Base-by-base conservation (phyloP, 2,329 filamentous ascomycete species). In the Phaeomoniella chlamydospora region DNA sequence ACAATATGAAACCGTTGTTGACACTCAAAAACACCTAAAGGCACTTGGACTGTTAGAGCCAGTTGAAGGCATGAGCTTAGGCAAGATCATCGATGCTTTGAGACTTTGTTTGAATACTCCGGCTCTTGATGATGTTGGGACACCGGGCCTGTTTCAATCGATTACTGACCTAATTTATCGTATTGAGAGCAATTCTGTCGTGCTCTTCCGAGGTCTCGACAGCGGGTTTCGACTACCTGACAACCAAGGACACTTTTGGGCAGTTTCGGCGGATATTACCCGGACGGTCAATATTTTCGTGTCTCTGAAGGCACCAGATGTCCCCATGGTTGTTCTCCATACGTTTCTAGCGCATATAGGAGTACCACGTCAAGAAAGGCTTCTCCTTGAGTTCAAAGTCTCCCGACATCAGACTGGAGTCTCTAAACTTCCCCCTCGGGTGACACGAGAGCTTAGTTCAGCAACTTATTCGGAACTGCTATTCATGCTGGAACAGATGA, bases 311-410 rank as follows among this genome's bases (percentile, higher is more conserved):
- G 46, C 48, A 5, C 50, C 52, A 1, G 51, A 51, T 33, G 48
- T 57, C 19, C 36, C 48, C 4, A 40, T 42, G 15, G 54, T 54
- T 2, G 42, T 58, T 18, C 39, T 60, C 9, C 57, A 61, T 38
- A 53, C 55, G 3, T 61, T 54, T 49, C 43, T 61, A 10, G 57
- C 57, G 4, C 57, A 59, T 36, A 48, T 53, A 31, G 53, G 53
- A 1, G 45, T 55, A 13, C 39, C 53, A 1, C 50, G 57, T 1
- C 42, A 49, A 9, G 45, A 53, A 19, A 48, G 57, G n/a, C 54
- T 52, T 33, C 49, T 54, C 32, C 42, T 52, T 15, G 55, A 58
- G 39, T 14, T 48, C 16, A 15, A 36, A 5, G 43, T 41, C 2
- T 40, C 57, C 3, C 51, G 12, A 11, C 13, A 18, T 52, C 35